Evolutionary conservation across 306 rosid species (phyloP).

Genomic region (Corylus americana): DNA sequence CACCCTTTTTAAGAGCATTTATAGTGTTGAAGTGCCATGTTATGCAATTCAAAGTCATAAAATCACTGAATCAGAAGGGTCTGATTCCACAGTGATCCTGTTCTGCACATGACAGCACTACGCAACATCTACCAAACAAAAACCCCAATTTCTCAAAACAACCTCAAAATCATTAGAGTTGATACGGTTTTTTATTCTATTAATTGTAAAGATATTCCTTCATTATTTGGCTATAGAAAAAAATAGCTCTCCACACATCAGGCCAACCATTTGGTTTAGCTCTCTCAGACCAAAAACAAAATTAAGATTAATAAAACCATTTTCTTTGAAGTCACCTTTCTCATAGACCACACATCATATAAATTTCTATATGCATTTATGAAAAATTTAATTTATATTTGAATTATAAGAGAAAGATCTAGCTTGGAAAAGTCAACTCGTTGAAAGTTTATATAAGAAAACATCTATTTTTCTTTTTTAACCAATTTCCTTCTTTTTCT

Average conservation of each 20-base stretch:
- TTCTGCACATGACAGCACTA: background rate
- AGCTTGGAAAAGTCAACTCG: background rate
- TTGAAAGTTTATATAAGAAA: background rate
- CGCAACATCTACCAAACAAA: background rate
- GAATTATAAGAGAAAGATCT: background rate
- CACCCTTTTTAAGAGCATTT: background rate
- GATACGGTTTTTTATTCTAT: background rate
- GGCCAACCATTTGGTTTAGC: background rate
- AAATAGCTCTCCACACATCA: background rate
- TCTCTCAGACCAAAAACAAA: background rate
- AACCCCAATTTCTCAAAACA: background rate
- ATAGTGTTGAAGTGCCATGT: background rate
- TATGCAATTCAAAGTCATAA: background rate
- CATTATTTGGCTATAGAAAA: background rate
- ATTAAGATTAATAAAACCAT: background rate
- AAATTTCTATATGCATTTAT: background rate
- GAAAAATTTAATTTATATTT: background rate
- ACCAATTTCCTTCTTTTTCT: background rate
- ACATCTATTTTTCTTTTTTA: background rate
- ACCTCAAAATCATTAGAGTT: background rate
- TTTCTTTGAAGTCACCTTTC: background rate
- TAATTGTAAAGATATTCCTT: background rate
- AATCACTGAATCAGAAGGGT: background rate
- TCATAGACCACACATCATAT: background rate
- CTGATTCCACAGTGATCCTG: background rate